These are phyloP conservation scores for Torulaspora delbrueckii DNA, from an alignment of 805 yeast genomes.

Conservation along the genomic window DNA sequence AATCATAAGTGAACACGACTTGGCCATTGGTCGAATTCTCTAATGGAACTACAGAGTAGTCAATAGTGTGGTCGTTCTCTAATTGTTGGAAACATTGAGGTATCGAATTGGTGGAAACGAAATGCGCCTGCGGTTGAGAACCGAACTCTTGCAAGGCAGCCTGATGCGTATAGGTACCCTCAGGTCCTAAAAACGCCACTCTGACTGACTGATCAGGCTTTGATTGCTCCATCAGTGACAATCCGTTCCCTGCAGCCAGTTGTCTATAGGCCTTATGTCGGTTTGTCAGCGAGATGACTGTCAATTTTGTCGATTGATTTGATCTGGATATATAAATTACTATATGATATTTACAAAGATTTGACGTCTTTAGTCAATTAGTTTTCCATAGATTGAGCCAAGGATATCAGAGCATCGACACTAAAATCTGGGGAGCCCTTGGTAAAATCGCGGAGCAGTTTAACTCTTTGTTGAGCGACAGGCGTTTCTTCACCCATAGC, in stretches of 20 bases:
- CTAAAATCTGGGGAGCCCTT: conserved; percentile 61
- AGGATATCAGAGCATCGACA: conserved; percentile 61
- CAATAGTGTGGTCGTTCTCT: conserved; percentile 42
- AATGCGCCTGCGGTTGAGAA: conserved; percentile 26
- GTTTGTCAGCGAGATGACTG: background rate
- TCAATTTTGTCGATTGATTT: background rate
- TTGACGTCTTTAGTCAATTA: conserved; percentile 1
- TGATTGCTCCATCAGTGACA: background rate
- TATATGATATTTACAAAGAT: conserved; percentile 2
- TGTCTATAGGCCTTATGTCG: background rate
- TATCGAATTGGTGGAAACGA: conserved; percentile 34
- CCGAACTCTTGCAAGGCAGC: conserved; percentile 58
- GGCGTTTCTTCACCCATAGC: conserved; percentile 47
- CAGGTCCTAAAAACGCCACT: conserved; percentile 82
- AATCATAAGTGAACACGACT: conserved; percentile 79
- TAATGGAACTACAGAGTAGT: conserved; percentile 77
- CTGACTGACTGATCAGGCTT: conserved; percentile 22
- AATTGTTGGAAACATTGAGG: conserved; percentile 63
- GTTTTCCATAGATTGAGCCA: conserved; percentile 66
- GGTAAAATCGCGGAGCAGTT: conserved; percentile 63
- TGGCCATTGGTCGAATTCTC: conserved; percentile 96
- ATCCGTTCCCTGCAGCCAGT: background rate
- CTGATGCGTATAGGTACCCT: conserved; percentile 90
- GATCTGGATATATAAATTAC: conserved; percentile 6
- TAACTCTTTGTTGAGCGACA: conserved; percentile 45